phyloP scores from a whole-genome alignment of 2,329 filamentous ascomycete genomes.

The Neopestalotiopsis sp. region DNA sequence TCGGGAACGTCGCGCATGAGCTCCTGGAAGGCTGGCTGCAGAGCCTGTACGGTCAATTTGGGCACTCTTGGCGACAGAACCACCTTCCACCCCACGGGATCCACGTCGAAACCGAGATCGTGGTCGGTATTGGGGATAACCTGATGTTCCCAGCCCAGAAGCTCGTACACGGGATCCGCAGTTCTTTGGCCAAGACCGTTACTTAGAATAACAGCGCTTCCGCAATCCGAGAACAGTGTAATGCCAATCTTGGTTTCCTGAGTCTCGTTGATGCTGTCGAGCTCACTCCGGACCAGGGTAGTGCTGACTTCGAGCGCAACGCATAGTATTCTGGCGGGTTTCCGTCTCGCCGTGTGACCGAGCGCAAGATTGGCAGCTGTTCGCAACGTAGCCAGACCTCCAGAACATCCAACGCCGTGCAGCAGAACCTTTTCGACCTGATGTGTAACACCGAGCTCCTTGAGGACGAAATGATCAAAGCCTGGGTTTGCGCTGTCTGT shows the following conservation, averaged over 20 bases:
- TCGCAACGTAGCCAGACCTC: constrained; percentile 64
- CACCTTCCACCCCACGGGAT: constrained; percentile 72
- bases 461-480: constrained; percentile 69
- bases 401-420: constrained; percentile 70
- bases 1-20: constrained; percentile 55
- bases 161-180: constrained; percentile 57
- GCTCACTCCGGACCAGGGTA: constrained; percentile 66
- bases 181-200: constrained; percentile 62
- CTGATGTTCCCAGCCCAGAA: constrained; percentile 70
- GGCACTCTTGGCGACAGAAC: constrained; percentile 67
- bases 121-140: constrained; percentile 65
- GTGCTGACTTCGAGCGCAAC: constrained; percentile 69
- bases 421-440: constrained; percentile 69
- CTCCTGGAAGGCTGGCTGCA: constrained; percentile 59
- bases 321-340: constrained; percentile 68
- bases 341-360: constrained; percentile 63
- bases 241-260: constrained; percentile 70
- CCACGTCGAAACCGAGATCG: constrained; percentile 70
- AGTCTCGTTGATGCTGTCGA: constrained; percentile 64
- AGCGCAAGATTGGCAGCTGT: constrained; percentile 72
- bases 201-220: constrained; percentile 68
- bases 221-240: constrained; percentile 73
- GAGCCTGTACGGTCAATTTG: constrained; percentile 55
- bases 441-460: constrained; percentile 60
- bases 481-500: constrained; percentile 74